Percentiles rank a stretch among this genome's conserved stretches.
phyloP scores from a whole-genome alignment of 192 early-diverging fungal genomes.

The Dispira simplex region DNA sequence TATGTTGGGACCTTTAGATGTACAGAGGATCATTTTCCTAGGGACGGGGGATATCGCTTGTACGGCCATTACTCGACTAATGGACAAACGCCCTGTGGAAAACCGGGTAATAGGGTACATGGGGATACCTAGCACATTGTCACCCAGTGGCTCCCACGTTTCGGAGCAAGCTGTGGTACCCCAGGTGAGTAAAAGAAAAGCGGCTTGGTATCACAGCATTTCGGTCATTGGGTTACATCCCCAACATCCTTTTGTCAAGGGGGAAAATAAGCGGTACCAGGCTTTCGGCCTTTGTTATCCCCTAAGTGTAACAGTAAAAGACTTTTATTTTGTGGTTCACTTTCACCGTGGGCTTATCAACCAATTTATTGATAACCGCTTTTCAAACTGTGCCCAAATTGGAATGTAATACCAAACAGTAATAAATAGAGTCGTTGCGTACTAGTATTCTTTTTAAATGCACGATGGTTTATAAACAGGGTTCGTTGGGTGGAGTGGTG shows the following conservation, averaged over 20 bases:
- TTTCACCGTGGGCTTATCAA: too few species aligned
- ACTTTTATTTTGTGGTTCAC: too few species aligned
- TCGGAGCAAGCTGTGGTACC: not conserved
- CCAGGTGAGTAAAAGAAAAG: not conserved
- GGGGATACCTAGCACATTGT: not conserved
- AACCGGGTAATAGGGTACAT: not conserved
- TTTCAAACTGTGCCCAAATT: too few species aligned
- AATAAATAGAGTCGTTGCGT: not conserved
- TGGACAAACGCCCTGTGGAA: not conserved
- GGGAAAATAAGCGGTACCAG: too few species aligned
- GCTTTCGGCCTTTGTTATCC: too few species aligned
- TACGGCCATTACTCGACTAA: conserved; percentile 2
- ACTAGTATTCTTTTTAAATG: too few species aligned
- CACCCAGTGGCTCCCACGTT: not conserved
- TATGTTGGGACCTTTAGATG: not conserved
- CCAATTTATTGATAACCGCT: too few species aligned
- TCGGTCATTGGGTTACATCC: conserved; percentile 7
- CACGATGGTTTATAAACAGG: too few species aligned
- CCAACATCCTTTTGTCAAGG: not conserved
- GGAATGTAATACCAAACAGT: not conserved
- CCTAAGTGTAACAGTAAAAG: too few species aligned
- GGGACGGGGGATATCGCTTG: not conserved
- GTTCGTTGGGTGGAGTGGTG: too few species aligned
- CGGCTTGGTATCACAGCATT: not conserved
- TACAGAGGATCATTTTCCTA: not conserved